Conservation (phyloP, 768 basidiomycete species). For the Coprinopsis sp. region DNA sequence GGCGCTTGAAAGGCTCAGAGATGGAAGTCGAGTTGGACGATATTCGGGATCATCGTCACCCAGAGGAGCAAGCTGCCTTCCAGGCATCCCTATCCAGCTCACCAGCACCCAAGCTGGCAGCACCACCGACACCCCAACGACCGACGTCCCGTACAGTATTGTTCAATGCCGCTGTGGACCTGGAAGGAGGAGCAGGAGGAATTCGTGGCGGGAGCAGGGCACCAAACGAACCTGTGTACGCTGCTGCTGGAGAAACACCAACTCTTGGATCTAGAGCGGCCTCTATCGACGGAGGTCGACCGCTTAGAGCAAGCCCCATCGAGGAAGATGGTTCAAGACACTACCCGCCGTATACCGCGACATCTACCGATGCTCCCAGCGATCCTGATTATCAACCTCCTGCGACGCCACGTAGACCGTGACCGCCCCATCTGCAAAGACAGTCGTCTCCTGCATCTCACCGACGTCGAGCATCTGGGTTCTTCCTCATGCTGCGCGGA, state of each 20-base stretch:
- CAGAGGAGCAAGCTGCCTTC: constrained; percentile 4
- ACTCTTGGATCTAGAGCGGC: constrained; percentile 24
- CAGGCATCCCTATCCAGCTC: background rate
- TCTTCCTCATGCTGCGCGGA: constrained; percentile 51
- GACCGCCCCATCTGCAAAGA: no score
- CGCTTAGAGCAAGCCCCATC: no score
- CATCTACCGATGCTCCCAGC: no score
- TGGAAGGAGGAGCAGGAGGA: no score
- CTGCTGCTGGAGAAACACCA: constrained; percentile 30
- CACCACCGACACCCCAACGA: constrained; percentile 11
- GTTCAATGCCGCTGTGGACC: constrained; percentile 29
- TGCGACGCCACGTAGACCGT: no score
- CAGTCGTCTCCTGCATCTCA: constrained; percentile 11
- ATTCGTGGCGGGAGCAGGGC: no score
- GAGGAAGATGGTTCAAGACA: no score
- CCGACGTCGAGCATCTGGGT: constrained; percentile 32
- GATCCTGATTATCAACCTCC: no score
- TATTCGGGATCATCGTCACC: constrained; percentile 46
- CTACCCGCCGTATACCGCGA: no score
- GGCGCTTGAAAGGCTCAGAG: constrained; percentile 73
- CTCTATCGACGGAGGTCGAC: no score
- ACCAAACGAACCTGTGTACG: constrained; percentile 35
- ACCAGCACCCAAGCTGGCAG: background rate
- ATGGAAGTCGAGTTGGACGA: constrained; percentile 66
- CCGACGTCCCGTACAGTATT: constrained; percentile 28